A percentile compares a stretch with the other conserved stretches of the same genome.
phyloP scores from a whole-genome alignment of 2,329 filamentous ascomycete genomes.

The Leptodontidium sp. region DNA sequence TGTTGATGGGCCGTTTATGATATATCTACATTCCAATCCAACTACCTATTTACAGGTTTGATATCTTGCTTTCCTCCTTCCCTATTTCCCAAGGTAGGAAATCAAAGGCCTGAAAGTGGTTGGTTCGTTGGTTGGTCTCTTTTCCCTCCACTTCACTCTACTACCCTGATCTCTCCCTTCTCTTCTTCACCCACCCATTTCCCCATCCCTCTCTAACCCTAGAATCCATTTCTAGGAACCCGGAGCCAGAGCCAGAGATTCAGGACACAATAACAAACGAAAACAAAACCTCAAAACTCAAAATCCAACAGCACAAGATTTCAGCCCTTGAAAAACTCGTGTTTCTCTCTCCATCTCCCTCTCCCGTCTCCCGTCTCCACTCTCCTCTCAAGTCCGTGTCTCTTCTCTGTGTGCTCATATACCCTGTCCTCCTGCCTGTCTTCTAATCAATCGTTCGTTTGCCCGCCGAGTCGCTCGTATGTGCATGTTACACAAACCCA shows the following conservation, averaged over 20 bases:
- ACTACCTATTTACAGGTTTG: no score
- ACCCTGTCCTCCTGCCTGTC: background rate
- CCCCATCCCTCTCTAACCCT: no score
- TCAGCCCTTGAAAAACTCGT: constrained; percentile 46
- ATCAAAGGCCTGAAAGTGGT: no score
- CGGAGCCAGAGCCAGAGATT: background rate
- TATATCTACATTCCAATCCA: no score
- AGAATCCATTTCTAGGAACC: background rate
- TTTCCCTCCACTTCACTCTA: no score
- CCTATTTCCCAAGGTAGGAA: no score
- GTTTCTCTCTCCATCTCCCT: constrained; percentile 24
- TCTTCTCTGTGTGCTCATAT: constrained; percentile 13
- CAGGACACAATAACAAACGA: background rate
- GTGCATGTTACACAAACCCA: no score
- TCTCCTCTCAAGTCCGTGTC: background rate
- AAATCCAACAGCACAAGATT: constrained; percentile 39
- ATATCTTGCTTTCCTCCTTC: no score
- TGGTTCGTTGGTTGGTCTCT: no score
- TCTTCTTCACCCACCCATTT: no score
- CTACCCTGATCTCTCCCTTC: no score
- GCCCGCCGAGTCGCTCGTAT: background rate
- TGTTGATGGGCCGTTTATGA: no score
- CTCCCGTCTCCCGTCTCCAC: constrained; percentile 3
- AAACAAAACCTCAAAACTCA: background rate
- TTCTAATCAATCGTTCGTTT: background rate